Conservation (phyloP, 1,284 basidiomycete genomes). For the Cryptococcus sp. region DNA sequence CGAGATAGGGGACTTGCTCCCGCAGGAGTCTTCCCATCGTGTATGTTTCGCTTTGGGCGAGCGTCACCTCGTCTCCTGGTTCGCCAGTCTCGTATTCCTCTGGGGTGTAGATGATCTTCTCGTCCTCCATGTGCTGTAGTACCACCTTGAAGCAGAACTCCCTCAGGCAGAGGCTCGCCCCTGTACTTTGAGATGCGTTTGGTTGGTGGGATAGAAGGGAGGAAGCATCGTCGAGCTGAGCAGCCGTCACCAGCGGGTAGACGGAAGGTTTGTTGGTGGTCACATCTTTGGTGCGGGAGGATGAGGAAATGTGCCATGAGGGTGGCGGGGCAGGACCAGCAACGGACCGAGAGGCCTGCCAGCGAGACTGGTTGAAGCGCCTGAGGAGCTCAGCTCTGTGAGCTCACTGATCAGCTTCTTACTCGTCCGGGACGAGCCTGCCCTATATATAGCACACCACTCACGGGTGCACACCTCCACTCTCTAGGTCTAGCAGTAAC, state of each 20-base stretch:
- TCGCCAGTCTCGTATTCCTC: background rate
- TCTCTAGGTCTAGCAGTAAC: slow-evolving; percentile 9
- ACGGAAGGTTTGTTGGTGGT: background rate
- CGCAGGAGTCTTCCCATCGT: slow-evolving; percentile 27
- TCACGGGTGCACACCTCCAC: slow-evolving; percentile 34
- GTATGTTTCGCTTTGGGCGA: slow-evolving; percentile 2
- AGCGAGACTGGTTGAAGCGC: slow-evolving; percentile 24
- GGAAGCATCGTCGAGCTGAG: slow-evolving; percentile 7
- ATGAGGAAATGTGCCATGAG: slow-evolving; percentile 28
- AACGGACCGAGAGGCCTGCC: slow-evolving; percentile 28
- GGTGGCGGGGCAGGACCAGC: slow-evolving; percentile 43
- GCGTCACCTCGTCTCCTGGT: background rate
- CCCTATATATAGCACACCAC: slow-evolving; percentile 12
- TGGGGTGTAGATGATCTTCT: slow-evolving; percentile 7
- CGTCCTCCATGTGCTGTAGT: slow-evolving; percentile 25
- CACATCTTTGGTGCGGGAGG: background rate
- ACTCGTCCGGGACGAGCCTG: too few relatives aligned
- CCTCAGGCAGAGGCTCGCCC: slow-evolving; percentile 16
- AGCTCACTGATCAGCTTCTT: background rate
- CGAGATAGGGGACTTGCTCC: slow-evolving; percentile 29
- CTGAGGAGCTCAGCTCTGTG: slow-evolving; percentile 37
- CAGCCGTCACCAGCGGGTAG: slow-evolving; percentile 2
- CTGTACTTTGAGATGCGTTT: background rate
- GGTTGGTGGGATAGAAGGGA: slow-evolving; percentile 7
- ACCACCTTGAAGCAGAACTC: slow-evolving; percentile 26